A percentile compares a stretch with the other conserved stretches of the same genome.
phyloP scores from a whole-genome alignment of 2,329 filamentous ascomycete species.

The Helotiales sp. region DNA sequence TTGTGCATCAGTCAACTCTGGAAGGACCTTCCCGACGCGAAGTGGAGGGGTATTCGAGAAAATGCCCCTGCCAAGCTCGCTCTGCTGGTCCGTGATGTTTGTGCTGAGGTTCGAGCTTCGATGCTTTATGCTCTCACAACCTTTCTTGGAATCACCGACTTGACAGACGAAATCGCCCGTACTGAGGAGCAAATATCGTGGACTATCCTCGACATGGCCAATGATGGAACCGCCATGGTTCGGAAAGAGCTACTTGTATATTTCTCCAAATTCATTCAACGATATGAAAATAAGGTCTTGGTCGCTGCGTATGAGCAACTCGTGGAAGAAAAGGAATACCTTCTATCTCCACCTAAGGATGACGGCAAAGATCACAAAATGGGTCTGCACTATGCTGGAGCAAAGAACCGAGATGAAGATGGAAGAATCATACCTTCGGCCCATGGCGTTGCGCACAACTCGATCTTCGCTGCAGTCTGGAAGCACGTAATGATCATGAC shows the following conservation, averaged over 20 bases:
- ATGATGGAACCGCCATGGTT: slow-evolving; percentile 92
- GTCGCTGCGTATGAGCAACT: slow-evolving; percentile 92
- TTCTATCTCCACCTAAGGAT: slow-evolving; percentile 54
- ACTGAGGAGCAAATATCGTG: slow-evolving; percentile 90
- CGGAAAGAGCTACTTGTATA: slow-evolving; percentile 92
- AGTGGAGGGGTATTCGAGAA: slow-evolving; percentile 92
- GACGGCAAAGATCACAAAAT: slow-evolving; percentile 60
- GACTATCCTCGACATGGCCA: slow-evolving; percentile 86
- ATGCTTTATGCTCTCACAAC: slow-evolving; percentile 93
- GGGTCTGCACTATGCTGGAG: slow-evolving; percentile 61
- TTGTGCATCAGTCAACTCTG: slow-evolving; percentile 94
- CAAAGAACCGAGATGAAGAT: slow-evolving; percentile 55
- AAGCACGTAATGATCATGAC: slow-evolving; percentile 88
- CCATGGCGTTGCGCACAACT: slow-evolving; percentile 74
- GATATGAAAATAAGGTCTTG: slow-evolving; percentile 89
- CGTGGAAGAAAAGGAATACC: slow-evolving; percentile 75
- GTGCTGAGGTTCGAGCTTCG: slow-evolving; percentile 88
- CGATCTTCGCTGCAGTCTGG: slow-evolving; percentile 91
- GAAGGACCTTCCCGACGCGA: slow-evolving; percentile 87
- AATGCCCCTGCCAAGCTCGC: slow-evolving; percentile 78
- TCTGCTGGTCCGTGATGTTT: slow-evolving; percentile 77
- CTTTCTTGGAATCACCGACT: slow-evolving; percentile 88
- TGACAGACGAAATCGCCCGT: slow-evolving; percentile 86
- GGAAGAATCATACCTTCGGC: slow-evolving; percentile 57
- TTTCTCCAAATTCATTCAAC: slow-evolving; percentile 84